Evolutionary conservation across 371 early-diverging fungal genomes (phyloP).

Genomic region (Mycotypha africana): DNA sequence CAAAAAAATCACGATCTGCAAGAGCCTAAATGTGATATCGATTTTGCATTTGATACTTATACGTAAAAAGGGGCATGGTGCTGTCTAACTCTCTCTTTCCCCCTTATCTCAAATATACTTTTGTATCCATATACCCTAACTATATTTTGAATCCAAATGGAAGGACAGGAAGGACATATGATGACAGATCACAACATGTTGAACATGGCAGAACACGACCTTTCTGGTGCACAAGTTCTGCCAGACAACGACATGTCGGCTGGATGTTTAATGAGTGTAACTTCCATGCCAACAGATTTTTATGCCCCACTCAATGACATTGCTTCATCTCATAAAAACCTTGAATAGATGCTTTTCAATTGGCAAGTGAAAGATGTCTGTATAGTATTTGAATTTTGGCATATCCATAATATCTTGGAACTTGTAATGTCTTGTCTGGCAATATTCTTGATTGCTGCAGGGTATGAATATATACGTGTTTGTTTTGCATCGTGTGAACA

Average conservation of each 20-base stretch:
- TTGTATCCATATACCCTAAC: neutral
- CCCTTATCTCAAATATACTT: neutral
- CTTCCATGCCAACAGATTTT: no score
- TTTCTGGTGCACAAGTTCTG: slow-evolving; percentile 1
- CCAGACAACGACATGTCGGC: slow-evolving; percentile 5
- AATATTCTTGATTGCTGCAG: slow-evolving; percentile 48
- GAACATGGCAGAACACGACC: slow-evolving; percentile 1
- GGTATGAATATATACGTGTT: slow-evolving; percentile 53
- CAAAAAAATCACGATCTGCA: no score
- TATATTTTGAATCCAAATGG: neutral
- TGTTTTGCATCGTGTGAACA: slow-evolving; percentile 35
- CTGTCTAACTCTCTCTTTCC: neutral
- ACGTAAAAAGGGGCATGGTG: neutral
- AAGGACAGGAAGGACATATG: slow-evolving; percentile 5
- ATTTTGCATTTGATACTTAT: no score
- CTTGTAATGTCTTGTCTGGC: slow-evolving; percentile 55
- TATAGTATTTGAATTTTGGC: slow-evolving; percentile 68
- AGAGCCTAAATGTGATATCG: no score
- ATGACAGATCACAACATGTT: slow-evolving; percentile 4
- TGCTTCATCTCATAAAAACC: no score
- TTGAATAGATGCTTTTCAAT: slow-evolving; percentile 65
- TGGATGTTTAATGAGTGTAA: slow-evolving; percentile 15
- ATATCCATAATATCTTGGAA: slow-evolving; percentile 40
- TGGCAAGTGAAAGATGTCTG: slow-evolving; percentile 70
- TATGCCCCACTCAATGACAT: no score